Evolutionary conservation across 2,329 filamentous ascomycete genomes (phyloP).

Genomic region (Curvularia eragrostidis): DNA sequence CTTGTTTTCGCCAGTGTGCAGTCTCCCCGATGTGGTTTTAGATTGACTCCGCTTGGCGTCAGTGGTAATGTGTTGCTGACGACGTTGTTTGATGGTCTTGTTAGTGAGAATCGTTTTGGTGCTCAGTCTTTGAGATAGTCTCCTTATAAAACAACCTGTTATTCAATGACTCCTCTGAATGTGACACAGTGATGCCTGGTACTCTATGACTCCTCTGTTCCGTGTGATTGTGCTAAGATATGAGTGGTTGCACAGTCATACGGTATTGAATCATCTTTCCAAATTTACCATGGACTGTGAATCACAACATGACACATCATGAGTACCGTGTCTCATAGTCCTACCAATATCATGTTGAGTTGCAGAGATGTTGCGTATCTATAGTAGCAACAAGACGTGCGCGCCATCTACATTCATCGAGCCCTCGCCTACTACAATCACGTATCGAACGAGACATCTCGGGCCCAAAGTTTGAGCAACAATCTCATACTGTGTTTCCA

Average conservation of each 20-base stretch:
- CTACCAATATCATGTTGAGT: neutral
- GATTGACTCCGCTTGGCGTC: constrained; percentile 48
- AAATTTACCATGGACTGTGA: neutral
- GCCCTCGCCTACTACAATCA: no score
- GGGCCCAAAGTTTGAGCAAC: neutral
- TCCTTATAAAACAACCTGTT: constrained; percentile 30
- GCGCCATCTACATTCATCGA: neutral
- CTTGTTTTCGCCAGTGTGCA: constrained; percentile 40
- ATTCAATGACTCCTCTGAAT: constrained; percentile 20
- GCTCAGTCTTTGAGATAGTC: constrained; percentile 24
- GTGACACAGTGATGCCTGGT: constrained; percentile 1
- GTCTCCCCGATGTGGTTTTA: constrained; percentile 44
- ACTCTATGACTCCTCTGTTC: constrained; percentile 3
- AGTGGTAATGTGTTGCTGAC: constrained; percentile 23
- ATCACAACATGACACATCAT: neutral
- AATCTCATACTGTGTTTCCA: neutral
- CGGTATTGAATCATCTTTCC: neutral
- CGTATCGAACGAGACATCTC: no score
- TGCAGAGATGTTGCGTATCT: no score
- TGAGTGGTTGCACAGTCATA: constrained; percentile 1
- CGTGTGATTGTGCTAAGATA: neutral
- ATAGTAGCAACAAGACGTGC: neutral
- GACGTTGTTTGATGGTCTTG: constrained; percentile 2
- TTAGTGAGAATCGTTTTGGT: constrained; percentile 13
- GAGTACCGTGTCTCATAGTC: neutral